Evolutionary conservation across 2,329 filamentous ascomycete genomes (phyloP), one percentile per base, ranked within the genome.

Genomic region (Colletotrichum lini): DNA sequence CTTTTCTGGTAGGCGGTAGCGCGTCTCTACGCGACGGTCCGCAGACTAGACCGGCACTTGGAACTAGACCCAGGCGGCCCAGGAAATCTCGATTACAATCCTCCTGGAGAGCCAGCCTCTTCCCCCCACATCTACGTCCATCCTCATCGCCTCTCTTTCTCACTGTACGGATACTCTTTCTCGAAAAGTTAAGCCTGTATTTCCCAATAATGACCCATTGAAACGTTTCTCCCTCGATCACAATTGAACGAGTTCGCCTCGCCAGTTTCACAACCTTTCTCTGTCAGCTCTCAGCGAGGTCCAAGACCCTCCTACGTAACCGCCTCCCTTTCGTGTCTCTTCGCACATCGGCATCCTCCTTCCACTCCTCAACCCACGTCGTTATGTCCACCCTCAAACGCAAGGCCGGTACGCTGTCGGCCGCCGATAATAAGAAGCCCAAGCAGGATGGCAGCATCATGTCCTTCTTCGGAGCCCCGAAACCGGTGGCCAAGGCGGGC

Each of bases 391-490:
- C 87, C 13, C 82, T 90, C 73, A 94, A 94, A 83, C 91, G 93
- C 75, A 93, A 93, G 83, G 88, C 88, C 53, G 84, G 81, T 67
- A 83, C 85, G 65, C 47, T 53, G 30, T 78, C 82, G 13, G 81
- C 80, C 38, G 74, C 80, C 0, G 90, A 92, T 53, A 78, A 86
- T 56, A 95, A 95, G 81, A 95, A 95, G 80, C 79, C 90, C 70
- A 94, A 92, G 82, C 85, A 88, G 64, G 92, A 96, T 78, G 90
- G 87, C 73, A 95, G 87, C 83, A 97, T 99, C 78, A 95, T 92
- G 38, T 93, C 94, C 18, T 98, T 98, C 87, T 98, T 99, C 78
- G 89, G 90, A 16, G 86, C 89, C 21, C 91, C 94, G 7, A 93
- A 92, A 79, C 76, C 83, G 26, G 78, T 76, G 65, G 70, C 77